Base-by-base conservation (phyloP, 2,329 filamentous ascomycete genomes). In the Akanthomyces dipterigenus region DNA sequence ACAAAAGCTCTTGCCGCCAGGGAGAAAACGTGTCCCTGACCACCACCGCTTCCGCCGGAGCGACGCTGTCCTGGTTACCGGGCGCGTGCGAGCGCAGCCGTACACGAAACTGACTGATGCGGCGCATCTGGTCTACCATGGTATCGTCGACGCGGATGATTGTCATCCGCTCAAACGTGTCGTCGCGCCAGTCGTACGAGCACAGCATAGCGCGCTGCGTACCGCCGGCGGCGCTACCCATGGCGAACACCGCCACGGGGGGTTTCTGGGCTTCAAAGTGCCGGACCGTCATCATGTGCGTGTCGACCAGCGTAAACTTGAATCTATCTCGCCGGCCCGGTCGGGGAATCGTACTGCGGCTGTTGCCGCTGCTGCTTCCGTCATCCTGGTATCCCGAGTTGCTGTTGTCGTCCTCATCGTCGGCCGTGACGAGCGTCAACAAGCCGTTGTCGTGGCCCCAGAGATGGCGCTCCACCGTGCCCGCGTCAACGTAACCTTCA, bases 141-240 rank as follows among this genome's bases (percentile, higher is more conserved):
- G 65, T 56, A 0, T 73, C 74, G 26, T 73, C 70, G 45, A 80
- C 70, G 1, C 78, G 70, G 28, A 80, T 60, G 1, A 80, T 77
- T 0, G 73, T 76, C 65, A 80, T 77, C 3, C 55, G 55, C 55
- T 38, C 55, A 58, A 48, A 60, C 11, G 38, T 42, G 24, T 54
- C 49, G 40, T 59, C 55, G 0, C 70, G 72, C 73, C 73, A 76
- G 63, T 80, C 76, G 59, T 79, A 80, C 0, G 75, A 78, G 64
- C 77, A 79, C 18, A 76, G 67, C 5, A 80, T 65, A 3, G 75
- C 75, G 8, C 78, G 71, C 61, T 78, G 76, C 75, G 78, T 76
- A 2, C 77, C 77, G 5, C 77, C 77, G 5, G 75, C 76, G 63
- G 80, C 78, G 1, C 67, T 66, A 8, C 75, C 78, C n/a, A 72